These are phyloP conservation scores for Phytopythium aichiense DNA, from an alignment of 352 stramenopile genomes.

Conservation along the genomic window DNA sequence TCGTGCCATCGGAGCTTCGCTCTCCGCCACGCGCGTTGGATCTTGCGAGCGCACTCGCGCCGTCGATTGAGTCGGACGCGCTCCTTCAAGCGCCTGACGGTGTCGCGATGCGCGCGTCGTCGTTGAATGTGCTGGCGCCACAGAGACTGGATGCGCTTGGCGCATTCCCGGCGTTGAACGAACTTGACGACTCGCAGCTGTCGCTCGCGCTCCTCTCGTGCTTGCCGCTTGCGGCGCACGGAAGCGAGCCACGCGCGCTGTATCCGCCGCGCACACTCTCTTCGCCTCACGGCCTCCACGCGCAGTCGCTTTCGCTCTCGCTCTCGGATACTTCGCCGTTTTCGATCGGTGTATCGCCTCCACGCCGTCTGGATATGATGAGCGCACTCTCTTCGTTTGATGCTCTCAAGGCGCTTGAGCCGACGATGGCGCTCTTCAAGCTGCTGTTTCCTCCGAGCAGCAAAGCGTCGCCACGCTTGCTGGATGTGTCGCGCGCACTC, in stretches of 20 bases:
- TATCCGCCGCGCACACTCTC: conserved; percentile 2
- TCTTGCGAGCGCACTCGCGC: neutral
- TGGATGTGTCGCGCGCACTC: conserved; percentile 9
- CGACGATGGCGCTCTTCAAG: neutral
- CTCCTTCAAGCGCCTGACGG: neutral
- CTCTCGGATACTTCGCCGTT: neutral
- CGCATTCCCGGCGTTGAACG: neutral
- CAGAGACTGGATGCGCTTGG: neutral
- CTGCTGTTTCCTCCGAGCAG: conserved; percentile 3
- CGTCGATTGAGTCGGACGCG: neutral
- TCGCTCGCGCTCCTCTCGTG: neutral
- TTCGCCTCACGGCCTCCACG: neutral
- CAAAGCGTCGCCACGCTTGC: conserved; percentile 3
- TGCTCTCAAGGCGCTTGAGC: neutral
- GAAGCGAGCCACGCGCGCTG: conserved; percentile 5
- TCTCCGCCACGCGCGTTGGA: neutral
- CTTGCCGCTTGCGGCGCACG: neutral
- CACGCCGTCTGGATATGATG: conserved; percentile 2
- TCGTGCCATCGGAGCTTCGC: neutral
- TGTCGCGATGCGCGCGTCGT: neutral
- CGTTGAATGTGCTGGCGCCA: neutral
- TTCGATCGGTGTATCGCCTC: neutral
- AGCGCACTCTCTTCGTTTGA: neutral
- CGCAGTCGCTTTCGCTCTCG: neutral
- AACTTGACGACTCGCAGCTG: neutral